Evolutionary conservation across 2,329 filamentous ascomycete genomes (phyloP).

Genomic region (Byssothecium circinans): DNA sequence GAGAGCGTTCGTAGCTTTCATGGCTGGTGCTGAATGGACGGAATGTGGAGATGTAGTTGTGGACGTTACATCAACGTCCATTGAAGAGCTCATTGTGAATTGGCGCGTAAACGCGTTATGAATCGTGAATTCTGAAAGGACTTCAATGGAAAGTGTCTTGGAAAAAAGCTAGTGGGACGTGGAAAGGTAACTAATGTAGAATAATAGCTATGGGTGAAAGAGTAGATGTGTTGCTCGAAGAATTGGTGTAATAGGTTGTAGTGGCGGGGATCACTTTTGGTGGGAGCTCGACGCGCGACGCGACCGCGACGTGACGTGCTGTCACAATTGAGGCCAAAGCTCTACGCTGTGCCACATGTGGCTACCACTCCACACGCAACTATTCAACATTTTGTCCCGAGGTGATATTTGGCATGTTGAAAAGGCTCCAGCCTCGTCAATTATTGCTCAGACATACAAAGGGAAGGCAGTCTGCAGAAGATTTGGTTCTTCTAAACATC

Average conservation of each 20-base stretch:
- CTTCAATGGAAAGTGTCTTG: neutral
- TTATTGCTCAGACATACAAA: no score
- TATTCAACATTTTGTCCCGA: no score
- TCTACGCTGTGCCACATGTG: no score
- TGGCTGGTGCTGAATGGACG: constrained; percentile 19
- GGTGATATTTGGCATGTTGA: no score
- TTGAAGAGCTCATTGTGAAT: neutral
- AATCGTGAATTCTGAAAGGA: neutral
- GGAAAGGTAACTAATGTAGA: no score
- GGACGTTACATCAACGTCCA: neutral
- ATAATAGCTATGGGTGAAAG: no score
- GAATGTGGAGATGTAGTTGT: neutral
- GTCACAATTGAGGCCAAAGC: no score
- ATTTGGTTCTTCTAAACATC: no score
- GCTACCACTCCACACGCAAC: no score
- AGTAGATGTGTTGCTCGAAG: neutral
- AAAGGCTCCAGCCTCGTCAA: no score
- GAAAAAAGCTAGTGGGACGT: no score
- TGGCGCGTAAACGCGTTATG: neutral
- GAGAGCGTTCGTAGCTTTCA: constrained; percentile 51
- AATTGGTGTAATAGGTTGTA: neutral
- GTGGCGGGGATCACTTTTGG: neutral
- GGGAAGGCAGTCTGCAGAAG: no score
- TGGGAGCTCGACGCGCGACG: neutral
- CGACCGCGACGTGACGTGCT: neutral